A percentile compares a stretch with the other conserved stretches of the same genome.
These are phyloP conservation scores for Trichomonascaceae sp. DNA, from an alignment of 1,139 yeast species.

Conservation along the genomic window DNA sequence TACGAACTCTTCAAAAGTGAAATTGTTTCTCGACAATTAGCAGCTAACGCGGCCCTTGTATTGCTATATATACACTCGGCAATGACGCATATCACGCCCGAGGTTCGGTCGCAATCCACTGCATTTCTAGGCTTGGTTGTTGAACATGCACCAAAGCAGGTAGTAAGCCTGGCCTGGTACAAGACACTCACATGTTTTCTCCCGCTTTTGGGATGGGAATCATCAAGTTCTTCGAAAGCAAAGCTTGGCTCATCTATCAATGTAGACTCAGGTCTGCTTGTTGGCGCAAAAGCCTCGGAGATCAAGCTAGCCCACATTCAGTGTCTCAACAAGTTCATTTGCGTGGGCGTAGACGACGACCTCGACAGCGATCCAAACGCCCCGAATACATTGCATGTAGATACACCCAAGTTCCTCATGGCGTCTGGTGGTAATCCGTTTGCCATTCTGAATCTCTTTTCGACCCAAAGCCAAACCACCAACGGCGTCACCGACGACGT, in stretches of 20 bases:
- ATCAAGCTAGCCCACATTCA: constrained; percentile 20
- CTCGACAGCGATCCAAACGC: constrained; percentile 6
- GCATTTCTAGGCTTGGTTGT: constrained; percentile 46
- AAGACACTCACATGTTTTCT: constrained; percentile 26
- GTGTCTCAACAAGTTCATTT: constrained; percentile 17
- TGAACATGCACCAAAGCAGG: constrained; percentile 20
- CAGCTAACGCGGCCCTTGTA: constrained; percentile 44
- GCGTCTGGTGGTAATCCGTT: constrained; percentile 49
- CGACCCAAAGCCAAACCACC: constrained; percentile 2
- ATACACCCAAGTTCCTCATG: constrained; percentile 37
- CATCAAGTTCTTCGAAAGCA: constrained; percentile 8
- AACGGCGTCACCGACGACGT: constrained; percentile 38
- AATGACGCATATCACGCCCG: constrained; percentile 82
- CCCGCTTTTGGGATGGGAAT: constrained; percentile 30
- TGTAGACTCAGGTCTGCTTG: constrained; percentile 21
- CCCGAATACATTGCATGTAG: constrained; percentile 29
- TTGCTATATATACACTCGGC: constrained; percentile 77
- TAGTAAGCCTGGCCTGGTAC: constrained; percentile 24
- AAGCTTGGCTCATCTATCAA: constrained; percentile 14
- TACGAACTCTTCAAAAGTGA: constrained; percentile 37
- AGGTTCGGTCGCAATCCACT: constrained; percentile 59
- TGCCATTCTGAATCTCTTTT: constrained; percentile 42
- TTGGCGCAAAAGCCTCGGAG: constrained; percentile 22
- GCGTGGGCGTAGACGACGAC: constrained; percentile 15
- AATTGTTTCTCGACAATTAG: constrained; percentile 6